These are phyloP conservation scores for Aspergillus jensenii DNA, from an alignment of 2,329 filamentous ascomycete species.

Conservation along the genomic window DNA sequence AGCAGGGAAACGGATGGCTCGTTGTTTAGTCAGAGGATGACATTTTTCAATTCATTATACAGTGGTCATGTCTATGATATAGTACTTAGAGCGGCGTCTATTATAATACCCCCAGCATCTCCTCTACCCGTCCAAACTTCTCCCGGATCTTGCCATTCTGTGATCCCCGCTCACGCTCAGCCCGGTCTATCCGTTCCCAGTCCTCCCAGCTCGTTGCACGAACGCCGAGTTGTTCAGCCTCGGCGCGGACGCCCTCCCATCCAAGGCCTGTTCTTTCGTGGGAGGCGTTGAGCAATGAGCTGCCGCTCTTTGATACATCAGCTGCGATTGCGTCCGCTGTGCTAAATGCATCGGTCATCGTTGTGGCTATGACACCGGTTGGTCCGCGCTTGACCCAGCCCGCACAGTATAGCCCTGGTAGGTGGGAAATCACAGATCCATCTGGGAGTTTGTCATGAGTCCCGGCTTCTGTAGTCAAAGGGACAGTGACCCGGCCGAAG, in stretches of 20 bases:
- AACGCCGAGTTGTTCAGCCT: slow-evolving; percentile 57
- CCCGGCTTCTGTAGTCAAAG: slow-evolving; percentile 24
- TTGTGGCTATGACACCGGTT: slow-evolving; percentile 92
- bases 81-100: background rate
- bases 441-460: slow-evolving; percentile 27
- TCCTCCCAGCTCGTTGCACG: slow-evolving; percentile 75
- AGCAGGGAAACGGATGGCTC: no score
- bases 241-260: slow-evolving; percentile 73
- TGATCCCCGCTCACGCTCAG: slow-evolving; percentile 68
- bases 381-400: slow-evolving; percentile 97
- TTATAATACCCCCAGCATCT: slow-evolving; percentile 54
- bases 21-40: no score
- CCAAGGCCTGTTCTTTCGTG: slow-evolving; percentile 53
- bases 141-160: slow-evolving; percentile 74
- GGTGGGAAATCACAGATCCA: slow-evolving; percentile 46
- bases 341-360: slow-evolving; percentile 90
- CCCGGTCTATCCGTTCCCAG: slow-evolving; percentile 82
- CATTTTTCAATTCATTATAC: no score
- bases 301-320: slow-evolving; percentile 61
- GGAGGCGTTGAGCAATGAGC: slow-evolving; percentile 49
- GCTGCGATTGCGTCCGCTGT: slow-evolving; percentile 79
- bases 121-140: slow-evolving; percentile 57
- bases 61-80: background rate
- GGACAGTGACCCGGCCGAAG: slow-evolving; percentile 65
- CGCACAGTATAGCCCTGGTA: slow-evolving; percentile 82